Conservation (phyloP, 768 basidiomycete species). For the Hygrophorus pudorinus region DNA sequence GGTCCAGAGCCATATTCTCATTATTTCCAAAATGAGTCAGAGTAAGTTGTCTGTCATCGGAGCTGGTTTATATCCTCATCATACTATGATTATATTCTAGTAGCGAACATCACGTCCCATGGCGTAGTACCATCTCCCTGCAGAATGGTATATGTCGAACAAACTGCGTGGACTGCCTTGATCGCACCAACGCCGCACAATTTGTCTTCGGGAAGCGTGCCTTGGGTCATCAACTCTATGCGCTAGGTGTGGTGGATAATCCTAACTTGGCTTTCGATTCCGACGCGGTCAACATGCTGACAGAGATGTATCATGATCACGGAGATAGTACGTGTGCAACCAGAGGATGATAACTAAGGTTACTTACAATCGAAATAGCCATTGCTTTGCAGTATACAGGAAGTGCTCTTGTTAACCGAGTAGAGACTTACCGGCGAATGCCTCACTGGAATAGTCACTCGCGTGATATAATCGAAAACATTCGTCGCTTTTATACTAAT, state of each 20-base stretch:
- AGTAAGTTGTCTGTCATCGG: slow-evolving; percentile 19
- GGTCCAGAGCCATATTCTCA: slow-evolving; percentile 81
- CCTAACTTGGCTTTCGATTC: slow-evolving; percentile 88
- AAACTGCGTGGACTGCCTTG: slow-evolving; percentile 96
- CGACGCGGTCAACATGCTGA: slow-evolving; percentile 92
- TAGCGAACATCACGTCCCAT: slow-evolving; percentile 26
- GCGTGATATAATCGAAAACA: slow-evolving; percentile 91
- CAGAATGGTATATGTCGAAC: slow-evolving; percentile 91
- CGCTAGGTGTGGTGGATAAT: slow-evolving; percentile 78
- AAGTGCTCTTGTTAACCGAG: slow-evolving; percentile 89
- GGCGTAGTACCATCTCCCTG: slow-evolving; percentile 62
- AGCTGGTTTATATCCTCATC: background rate
- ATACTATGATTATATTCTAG: slow-evolving; percentile 1
- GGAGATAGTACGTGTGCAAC: slow-evolving; percentile 65
- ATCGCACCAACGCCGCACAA: slow-evolving; percentile 93
- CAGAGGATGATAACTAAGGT: background rate
- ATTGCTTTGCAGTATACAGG: slow-evolving; percentile 96
- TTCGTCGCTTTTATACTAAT: slow-evolving; percentile 91
- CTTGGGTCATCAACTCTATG: slow-evolving; percentile 90
- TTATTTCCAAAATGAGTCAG: slow-evolving; percentile 36
- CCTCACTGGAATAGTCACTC: slow-evolving; percentile 98
- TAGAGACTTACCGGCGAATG: slow-evolving; percentile 92
- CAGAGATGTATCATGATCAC: slow-evolving; percentile 98
- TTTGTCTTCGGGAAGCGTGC: slow-evolving; percentile 96
- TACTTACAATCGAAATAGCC: slow-evolving; percentile 33